These are phyloP conservation scores for Monarda citriodora DNA, from an alignment of 305 asterid genomes.

Conservation along the genomic window DNA sequence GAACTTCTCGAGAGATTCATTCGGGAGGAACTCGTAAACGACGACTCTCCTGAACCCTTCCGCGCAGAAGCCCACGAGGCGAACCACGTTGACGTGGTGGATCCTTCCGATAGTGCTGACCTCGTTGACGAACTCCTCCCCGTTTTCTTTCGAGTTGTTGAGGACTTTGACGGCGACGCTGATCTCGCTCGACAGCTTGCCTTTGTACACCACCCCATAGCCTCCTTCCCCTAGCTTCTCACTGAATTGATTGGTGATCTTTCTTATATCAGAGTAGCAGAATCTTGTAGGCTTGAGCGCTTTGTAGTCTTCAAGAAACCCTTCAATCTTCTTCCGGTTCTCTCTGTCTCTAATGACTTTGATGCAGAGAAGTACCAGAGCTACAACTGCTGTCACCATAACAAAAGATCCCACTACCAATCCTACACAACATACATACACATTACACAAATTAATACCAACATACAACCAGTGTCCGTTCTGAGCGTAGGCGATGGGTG, in stretches of 20 bases:
- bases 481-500: too few species aligned
- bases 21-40: slow-evolving; percentile 33
- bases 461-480: too few species aligned
- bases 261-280: slow-evolving; percentile 32
- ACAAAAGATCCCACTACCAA: slow-evolving; percentile 14
- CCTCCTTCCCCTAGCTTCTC: slow-evolving; percentile 40
- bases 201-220: slow-evolving; percentile 39
- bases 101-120: slow-evolving; percentile 38
- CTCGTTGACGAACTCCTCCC: slow-evolving; percentile 47
- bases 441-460: too few species aligned
- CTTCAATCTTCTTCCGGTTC: slow-evolving; percentile 32
- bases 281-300: slow-evolving; percentile 40
- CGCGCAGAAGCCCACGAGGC: slow-evolving; percentile 43
- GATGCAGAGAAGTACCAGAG: slow-evolving; percentile 12
- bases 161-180: slow-evolving; percentile 39
- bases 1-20: slow-evolving; percentile 39
- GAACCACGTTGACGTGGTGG: slow-evolving; percentile 45
- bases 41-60: slow-evolving; percentile 38
- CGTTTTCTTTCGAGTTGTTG: slow-evolving; percentile 30
- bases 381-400: not conserved
- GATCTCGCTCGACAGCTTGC: slow-evolving; percentile 30
- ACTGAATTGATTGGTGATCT: slow-evolving; percentile 27
- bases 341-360: slow-evolving; percentile 17
- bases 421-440: slow-evolving; percentile 1
- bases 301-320: slow-evolving; percentile 32